Evolutionary conservation across 2,329 filamentous ascomycete genomes (phyloP).

Genomic region (Pseudogymnoascus sp.): DNA sequence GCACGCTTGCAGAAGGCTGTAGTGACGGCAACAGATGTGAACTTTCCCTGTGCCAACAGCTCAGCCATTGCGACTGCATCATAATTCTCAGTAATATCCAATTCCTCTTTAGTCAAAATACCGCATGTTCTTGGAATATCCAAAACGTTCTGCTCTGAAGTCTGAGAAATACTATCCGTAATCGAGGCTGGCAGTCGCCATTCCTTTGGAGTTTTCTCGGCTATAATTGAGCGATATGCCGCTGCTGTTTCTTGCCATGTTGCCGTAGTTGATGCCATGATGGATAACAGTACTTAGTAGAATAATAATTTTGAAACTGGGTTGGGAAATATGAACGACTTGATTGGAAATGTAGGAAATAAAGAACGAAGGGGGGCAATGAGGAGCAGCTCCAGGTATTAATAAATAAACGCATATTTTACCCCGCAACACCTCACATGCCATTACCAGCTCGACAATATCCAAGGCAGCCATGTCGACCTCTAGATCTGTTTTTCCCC

Average conservation of each 20-base stretch:
- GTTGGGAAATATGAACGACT: no score
- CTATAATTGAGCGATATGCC: not conserved
- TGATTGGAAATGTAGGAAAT: no score
- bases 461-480: no score
- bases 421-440: no score
- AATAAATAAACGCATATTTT: no score
- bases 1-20: slow-evolving; percentile 39
- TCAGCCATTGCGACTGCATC: slow-evolving; percentile 36
- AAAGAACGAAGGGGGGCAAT: no score
- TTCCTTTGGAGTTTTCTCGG: slow-evolving; percentile 26
- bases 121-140: slow-evolving; percentile 34
- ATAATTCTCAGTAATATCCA: slow-evolving; percentile 41
- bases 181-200: slow-evolving; percentile 26
- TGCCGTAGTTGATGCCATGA: not conserved
- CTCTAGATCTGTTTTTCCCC: no score
- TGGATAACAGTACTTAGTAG: not conserved
- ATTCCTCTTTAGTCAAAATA: slow-evolving; percentile 37
- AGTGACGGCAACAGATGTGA: slow-evolving; percentile 35
- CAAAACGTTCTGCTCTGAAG: slow-evolving; percentile 29
- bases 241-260: slow-evolving; percentile 6
- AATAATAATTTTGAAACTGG: no score
- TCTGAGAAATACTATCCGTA: slow-evolving; percentile 12
- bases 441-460: no score
- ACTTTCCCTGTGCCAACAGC: slow-evolving; percentile 31
- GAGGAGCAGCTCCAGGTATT: no score